Percentiles rank a stretch among this genome's conserved stretches.
phyloP scores from a whole-genome alignment of 352 stramenopile species.

The Halophytophthora polymorphica region DNA sequence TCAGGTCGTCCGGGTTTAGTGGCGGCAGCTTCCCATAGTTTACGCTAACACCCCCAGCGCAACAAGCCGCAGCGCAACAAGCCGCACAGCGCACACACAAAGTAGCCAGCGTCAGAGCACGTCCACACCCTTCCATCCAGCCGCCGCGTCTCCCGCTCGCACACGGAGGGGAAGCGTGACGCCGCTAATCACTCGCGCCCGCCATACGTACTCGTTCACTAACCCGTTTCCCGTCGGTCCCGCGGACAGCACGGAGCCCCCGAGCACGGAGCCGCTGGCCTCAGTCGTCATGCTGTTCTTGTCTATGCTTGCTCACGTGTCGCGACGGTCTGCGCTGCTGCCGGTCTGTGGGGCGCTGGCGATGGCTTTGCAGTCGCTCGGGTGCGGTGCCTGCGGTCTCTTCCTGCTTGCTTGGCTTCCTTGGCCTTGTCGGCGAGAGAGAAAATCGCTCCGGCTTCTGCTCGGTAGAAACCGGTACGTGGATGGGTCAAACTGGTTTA shows the following conservation, averaged over 20 bases:
- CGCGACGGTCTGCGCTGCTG: too few relatives aligned
- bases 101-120: not conserved
- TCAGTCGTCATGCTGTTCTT: conserved; percentile 26
- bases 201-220: conserved; percentile 3
- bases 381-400: too few relatives aligned
- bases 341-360: too few relatives aligned
- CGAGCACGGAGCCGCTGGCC: conserved; percentile 47
- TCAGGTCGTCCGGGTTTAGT: conserved; percentile 84
- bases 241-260: conserved; percentile 55
- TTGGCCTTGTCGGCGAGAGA: too few relatives aligned
- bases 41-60: conserved; percentile 20
- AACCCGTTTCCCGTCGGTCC: conserved; percentile 64
- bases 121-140: not conserved
- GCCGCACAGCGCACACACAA: conserved; percentile 2
- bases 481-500: too few relatives aligned
- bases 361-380: too few relatives aligned
- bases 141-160: not conserved
- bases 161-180: conserved; percentile 1
- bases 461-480: too few relatives aligned
- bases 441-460: too few relatives aligned
- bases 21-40: conserved; percentile 78
- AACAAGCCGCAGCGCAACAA: not conserved
- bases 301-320: too few relatives aligned
- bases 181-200: conserved; percentile 29
- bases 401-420: too few relatives aligned